A percentile compares a stretch with the other conserved stretches of the same genome.
Conservation (phyloP, 1,139 yeast genomes). For the Candida neerlandica region DNA sequence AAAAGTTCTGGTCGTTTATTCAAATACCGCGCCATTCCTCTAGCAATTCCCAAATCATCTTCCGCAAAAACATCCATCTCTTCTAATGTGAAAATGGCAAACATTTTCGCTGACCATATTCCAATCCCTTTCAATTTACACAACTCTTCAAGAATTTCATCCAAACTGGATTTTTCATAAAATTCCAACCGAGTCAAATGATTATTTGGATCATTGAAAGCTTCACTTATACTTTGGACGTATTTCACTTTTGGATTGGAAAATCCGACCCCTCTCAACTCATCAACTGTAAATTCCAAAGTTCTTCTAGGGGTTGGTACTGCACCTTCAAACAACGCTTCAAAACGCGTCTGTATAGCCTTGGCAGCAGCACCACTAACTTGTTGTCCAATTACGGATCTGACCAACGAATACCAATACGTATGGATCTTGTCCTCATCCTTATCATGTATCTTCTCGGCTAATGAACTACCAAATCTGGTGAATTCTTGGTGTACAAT, state of each 20-base stretch:
- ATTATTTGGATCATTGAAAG: conserved; percentile 45
- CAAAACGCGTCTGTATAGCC: conserved; percentile 58
- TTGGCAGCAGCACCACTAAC: conserved; percentile 83
- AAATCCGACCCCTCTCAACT: conserved; percentile 64
- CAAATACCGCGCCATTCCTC: conserved; percentile 73
- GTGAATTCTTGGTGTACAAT: conserved; percentile 34
- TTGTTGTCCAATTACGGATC: conserved; percentile 73
- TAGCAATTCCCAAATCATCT: conserved; percentile 82
- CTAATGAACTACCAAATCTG: conserved; percentile 16
- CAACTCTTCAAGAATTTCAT: conserved; percentile 57
- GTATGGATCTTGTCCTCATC: conserved; percentile 30
- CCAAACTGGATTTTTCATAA: conserved; percentile 36
- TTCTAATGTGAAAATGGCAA: conserved; percentile 67
- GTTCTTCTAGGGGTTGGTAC: conserved; percentile 59
- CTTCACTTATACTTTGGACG: conserved; percentile 59
- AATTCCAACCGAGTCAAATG: conserved; percentile 43
- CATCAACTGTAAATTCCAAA: conserved; percentile 41
- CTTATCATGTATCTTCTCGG: conserved; percentile 6
- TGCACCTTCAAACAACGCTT: conserved; percentile 32
- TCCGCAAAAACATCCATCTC: conserved; percentile 72
- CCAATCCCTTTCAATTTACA: conserved; percentile 79
- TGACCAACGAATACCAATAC: conserved; percentile 43
- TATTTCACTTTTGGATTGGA: conserved; percentile 73
- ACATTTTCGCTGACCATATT: conserved; percentile 91
- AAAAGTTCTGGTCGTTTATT: conserved; percentile 55